Base-by-base conservation (phyloP, 2,329 filamentous ascomycete genomes). In the Pestalotiopsis sp. region DNA sequence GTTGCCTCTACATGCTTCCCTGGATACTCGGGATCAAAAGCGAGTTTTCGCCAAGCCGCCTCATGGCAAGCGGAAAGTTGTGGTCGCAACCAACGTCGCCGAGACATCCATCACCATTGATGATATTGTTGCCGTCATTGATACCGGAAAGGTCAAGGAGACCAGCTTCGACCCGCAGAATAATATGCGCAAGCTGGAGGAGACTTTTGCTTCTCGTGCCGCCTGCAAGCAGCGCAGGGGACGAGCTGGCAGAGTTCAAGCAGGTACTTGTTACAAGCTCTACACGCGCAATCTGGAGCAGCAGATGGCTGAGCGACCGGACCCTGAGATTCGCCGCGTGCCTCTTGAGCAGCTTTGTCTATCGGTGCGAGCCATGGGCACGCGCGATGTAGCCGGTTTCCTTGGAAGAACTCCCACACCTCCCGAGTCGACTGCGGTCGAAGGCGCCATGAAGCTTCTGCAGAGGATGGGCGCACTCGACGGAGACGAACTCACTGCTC, bases 61-160 rank as follows among this genome's bases (percentile, higher is more conserved):
- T 0, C 79, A 83, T 2, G 94, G 94, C 0, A 95, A 93, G 80
- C 88, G 96, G 45, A 99, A 99, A 81, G 89, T 99, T 13, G 93
- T 99, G 41, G 93, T 95, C 6, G 93, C 96, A 1, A 99, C 96
- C 59, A 99, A 99, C 75, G 95, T 99, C 2, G 96, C 96, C 1
- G 96, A 99, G 79, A 99, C 96, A 0, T 98, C 96, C 2, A 98
- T 99, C 78, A 99, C 96, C 0, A 99, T 99, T 70, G 95, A 98
- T 77, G 96, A 99, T 77, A 93, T 99, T 66, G 93, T 98, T 2
- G 95, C 93, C 2, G 96, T 99, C 60, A 95, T 99, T 71, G 96
- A 99, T 78, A 96, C 92, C 12, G 96, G 96, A 36, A 91, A 94
- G 66, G 96, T 99, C 69, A 99, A 99, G 77, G 95, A 99, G 80